These are phyloP conservation scores for Kodamaea restingae DNA, from an alignment of 805 yeast genomes.

Conservation along the genomic window DNA sequence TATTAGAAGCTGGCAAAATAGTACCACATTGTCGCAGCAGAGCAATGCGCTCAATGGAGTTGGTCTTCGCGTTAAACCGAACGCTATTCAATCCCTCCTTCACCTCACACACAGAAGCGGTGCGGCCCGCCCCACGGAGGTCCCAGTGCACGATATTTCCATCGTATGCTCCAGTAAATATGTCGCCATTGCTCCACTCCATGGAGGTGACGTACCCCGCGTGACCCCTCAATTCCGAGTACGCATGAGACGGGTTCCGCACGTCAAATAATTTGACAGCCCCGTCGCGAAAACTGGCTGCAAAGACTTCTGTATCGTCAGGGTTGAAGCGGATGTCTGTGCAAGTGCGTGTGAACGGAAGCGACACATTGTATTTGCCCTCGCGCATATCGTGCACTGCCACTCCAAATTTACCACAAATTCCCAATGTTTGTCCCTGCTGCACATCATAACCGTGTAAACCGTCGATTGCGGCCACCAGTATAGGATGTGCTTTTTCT, in stretches of 20 bases:
- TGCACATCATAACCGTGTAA: slow-evolving; percentile 36
- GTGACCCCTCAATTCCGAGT: slow-evolving; percentile 55
- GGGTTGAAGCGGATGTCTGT: slow-evolving; percentile 27
- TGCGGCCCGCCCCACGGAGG: slow-evolving; percentile 25
- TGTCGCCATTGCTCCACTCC: slow-evolving; percentile 55
- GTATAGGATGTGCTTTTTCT: slow-evolving; percentile 44
- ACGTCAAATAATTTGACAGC: slow-evolving; percentile 72
- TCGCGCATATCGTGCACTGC: slow-evolving; percentile 66
- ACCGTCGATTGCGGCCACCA: slow-evolving; percentile 51
- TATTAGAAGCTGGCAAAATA: slow-evolving; percentile 55
- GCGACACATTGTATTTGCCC: neutral
- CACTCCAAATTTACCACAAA: slow-evolving; percentile 70
- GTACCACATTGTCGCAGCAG: slow-evolving; percentile 57
- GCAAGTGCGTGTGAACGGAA: slow-evolving; percentile 5
- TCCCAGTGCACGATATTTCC: slow-evolving; percentile 72
- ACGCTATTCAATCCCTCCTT: slow-evolving; percentile 46
- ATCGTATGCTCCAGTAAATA: slow-evolving; percentile 59
- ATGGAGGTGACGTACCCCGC: slow-evolving; percentile 49
- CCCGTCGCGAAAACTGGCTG: slow-evolving; percentile 58
- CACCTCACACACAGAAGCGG: slow-evolving; percentile 36
- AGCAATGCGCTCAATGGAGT: slow-evolving; percentile 26
- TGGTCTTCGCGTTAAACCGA: slow-evolving; percentile 29
- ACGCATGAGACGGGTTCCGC: slow-evolving; percentile 49
- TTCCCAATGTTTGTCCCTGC: slow-evolving; percentile 51
- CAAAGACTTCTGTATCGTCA: slow-evolving; percentile 53